phyloP scores from a whole-genome alignment of 2,329 filamentous ascomycete species.

The Bisporella sp. region DNA sequence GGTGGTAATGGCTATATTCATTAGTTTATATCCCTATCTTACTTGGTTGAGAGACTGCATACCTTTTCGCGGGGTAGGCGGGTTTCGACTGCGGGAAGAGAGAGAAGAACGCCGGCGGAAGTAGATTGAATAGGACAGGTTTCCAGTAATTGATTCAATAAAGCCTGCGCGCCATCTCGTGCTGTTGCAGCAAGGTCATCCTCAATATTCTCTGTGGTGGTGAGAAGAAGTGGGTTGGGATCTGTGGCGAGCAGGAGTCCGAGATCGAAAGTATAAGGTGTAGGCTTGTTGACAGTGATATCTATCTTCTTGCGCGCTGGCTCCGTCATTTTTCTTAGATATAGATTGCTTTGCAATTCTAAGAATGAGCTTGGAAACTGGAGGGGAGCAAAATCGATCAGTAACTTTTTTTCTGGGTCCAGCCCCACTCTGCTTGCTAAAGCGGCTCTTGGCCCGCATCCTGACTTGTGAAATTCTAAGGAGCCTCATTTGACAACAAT shows the following conservation, averaged over 20 bases:
- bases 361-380: background rate
- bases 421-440: too few relatives aligned
- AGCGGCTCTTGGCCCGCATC: too few relatives aligned
- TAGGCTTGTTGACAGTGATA: slow-evolving; percentile 70
- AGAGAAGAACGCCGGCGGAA: slow-evolving; percentile 64
- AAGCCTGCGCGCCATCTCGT: slow-evolving; percentile 82
- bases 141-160: slow-evolving; percentile 90
- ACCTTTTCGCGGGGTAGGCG: slow-evolving; percentile 79
- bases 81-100: slow-evolving; percentile 64
- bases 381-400: background rate
- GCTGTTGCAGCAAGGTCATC: slow-evolving; percentile 64
- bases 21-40: background rate
- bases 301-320: slow-evolving; percentile 9
- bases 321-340: background rate
- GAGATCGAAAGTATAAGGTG: slow-evolving; percentile 87
- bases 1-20: slow-evolving; percentile 58
- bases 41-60: background rate
- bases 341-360: background rate
- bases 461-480: too few relatives aligned
- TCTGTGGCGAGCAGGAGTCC: slow-evolving; percentile 81
- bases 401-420: slow-evolving; percentile 1
- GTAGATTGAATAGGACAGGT: slow-evolving; percentile 74
- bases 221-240: slow-evolving; percentile 68
- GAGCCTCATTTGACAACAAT: too few relatives aligned
- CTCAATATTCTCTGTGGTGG: slow-evolving; percentile 48